phyloP scores from a whole-genome alignment of 495 filamentous ascomycete genomes.

The Cercophora sp. region DNA sequence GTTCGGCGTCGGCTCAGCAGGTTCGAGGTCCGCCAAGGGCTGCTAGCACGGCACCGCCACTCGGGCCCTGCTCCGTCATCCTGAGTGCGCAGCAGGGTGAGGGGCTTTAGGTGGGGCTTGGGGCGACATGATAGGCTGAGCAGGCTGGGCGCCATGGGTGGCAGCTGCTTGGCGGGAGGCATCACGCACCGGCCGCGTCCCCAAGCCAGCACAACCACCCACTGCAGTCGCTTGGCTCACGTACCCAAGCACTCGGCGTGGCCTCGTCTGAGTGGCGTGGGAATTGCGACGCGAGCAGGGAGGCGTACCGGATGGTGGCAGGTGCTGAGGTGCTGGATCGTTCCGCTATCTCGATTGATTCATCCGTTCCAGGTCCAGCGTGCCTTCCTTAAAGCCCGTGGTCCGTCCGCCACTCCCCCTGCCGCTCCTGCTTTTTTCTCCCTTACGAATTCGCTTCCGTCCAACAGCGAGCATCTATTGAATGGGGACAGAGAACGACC shows the following conservation, averaged over 20 bases:
- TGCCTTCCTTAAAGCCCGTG: not conserved
- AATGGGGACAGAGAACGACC: constrained; percentile 47
- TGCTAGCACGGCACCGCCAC: constrained; percentile 10
- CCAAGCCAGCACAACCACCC: not conserved
- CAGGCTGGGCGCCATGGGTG: not conserved
- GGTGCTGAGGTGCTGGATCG: too few relatives aligned
- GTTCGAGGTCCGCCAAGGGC: not conserved
- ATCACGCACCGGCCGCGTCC: not conserved
- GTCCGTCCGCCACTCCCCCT: not conserved
- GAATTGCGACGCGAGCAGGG: too few relatives aligned
- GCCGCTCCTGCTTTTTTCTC: not conserved
- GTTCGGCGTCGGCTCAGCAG: not conserved
- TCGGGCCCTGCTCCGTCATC: constrained; percentile 8
- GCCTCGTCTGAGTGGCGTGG: not conserved
- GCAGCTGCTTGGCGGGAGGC: constrained; percentile 4
- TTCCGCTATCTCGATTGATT: too few relatives aligned
- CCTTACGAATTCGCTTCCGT: constrained; percentile 3
- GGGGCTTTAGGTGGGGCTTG: not conserved
- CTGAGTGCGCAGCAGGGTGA: not conserved
- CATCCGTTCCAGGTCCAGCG: too few relatives aligned
- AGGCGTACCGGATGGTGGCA: too few relatives aligned
- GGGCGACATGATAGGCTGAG: constrained; percentile 4
- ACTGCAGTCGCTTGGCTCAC: too few relatives aligned
- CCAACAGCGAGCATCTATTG: constrained; percentile 26
- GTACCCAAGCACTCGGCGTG: not conserved